Conservation (phyloP, 495 filamentous ascomycete genomes). For the Lichina pygmaea region DNA sequence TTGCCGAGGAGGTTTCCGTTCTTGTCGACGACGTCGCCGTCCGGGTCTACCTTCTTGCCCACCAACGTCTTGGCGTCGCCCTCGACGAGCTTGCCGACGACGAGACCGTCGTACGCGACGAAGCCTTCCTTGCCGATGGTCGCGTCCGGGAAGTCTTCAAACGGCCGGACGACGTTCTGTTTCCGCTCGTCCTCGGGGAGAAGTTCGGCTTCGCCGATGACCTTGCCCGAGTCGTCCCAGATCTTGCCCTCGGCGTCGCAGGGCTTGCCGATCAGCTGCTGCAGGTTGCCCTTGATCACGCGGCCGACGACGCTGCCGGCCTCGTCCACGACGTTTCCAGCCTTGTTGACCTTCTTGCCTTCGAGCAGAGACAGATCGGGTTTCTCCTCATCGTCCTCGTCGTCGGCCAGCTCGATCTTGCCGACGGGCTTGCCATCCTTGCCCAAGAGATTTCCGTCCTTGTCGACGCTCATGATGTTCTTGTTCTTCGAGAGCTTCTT, state of each 20-base stretch:
- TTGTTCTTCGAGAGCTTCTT: slow-evolving; percentile 29
- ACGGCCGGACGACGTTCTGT: slow-evolving; percentile 39
- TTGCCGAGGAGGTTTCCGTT: slow-evolving; percentile 56
- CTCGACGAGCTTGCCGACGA: slow-evolving; percentile 47
- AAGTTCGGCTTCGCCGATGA: slow-evolving; percentile 37
- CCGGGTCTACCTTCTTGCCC: slow-evolving; percentile 53
- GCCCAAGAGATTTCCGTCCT: slow-evolving; percentile 37
- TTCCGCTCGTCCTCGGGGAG: slow-evolving; percentile 48
- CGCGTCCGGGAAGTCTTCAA: slow-evolving; percentile 46
- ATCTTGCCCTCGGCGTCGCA: slow-evolving; percentile 37
- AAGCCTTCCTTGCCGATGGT: slow-evolving; percentile 41
- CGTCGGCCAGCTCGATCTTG: slow-evolving; percentile 21
- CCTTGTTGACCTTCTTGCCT: slow-evolving; percentile 48
- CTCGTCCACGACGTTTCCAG: slow-evolving; percentile 26
- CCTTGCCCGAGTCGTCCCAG: slow-evolving; percentile 29
- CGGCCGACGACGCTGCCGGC: slow-evolving; percentile 29
- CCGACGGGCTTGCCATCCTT: slow-evolving; percentile 33
- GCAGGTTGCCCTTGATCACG: slow-evolving; percentile 29
- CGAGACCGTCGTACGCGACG: slow-evolving; percentile 39
- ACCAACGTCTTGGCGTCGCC: slow-evolving; percentile 49
- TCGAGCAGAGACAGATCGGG: slow-evolving; percentile 37
- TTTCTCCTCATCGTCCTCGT: slow-evolving; percentile 17
- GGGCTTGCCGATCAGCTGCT: slow-evolving; percentile 26
- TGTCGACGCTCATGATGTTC: slow-evolving; percentile 22
- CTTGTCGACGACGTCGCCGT: slow-evolving; percentile 63